Base-by-base conservation (phyloP, 2,329 filamentous ascomycete species). In the Nemania sp. region DNA sequence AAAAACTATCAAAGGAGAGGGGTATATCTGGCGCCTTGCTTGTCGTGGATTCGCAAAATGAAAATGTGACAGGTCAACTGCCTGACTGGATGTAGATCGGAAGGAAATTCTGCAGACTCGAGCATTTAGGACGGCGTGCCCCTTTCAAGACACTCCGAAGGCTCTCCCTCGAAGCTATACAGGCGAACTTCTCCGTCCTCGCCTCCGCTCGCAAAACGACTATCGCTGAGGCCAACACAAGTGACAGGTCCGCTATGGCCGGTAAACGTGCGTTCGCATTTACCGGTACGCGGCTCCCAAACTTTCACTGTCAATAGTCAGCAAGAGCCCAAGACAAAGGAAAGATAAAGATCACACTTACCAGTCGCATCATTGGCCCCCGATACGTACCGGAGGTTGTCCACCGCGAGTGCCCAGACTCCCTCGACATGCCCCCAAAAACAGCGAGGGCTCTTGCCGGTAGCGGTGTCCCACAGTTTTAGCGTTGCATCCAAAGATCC, bases 341-440 rank as follows among this genome's bases (percentile, higher is more conserved):
- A 10, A 2, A 50, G 37, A 13, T n/a, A 49, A 3, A 42, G 35
- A 7, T 13, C 3, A 20, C 43, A 48, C 63, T 60, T 54, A 65
- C 63, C 63, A 54, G 94, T 96, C 43, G 91, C 88, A 76, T 99
- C 95, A 74, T 98, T 92, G 11, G 91, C 90, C 0, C 93, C 94
- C 17, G 90, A 92, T 13, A 98, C 92, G 15, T 97, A 87, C 11
- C 95, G 87, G 18, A 98, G 79, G 1, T 90, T 93, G 76, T 98
- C 94, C 2, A 91, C 94, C 0, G 90, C 91, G 2, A 99, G 82
- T 5, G 91, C 90, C 95, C 95, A 99, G 18, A 99, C 90, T 34
- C 95, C 95, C 75, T 99, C 95, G 20, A 99, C 85, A 71, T 99
- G 95, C 0, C 95, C 95, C 73, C 98, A 99, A 80, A 97, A 96